Evolutionary conservation across 208 protist genomes (phyloP), one percentile per base, ranked within the genome.

Genomic region (Acanthamoeba healyi): DNA sequence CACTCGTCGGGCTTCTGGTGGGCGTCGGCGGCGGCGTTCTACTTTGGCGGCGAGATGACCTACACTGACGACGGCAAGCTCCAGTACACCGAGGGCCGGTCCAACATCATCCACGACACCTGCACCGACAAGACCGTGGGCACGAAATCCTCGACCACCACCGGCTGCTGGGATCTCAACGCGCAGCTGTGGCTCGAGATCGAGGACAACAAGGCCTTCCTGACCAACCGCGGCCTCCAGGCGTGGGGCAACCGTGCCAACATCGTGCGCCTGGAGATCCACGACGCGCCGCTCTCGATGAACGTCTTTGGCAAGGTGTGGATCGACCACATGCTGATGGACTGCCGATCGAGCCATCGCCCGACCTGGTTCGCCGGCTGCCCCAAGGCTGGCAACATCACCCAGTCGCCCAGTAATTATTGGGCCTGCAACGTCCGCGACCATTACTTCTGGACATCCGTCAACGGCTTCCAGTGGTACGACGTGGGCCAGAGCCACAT

Each of bases 1-100:
- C 90, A 94, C 63, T 67, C 46, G 10, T 49, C 61, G 44, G 94
- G 94, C 70, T 81, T 81, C 70, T 81, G 70, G 70, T 81, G 70
- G 70, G 70, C 38, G 9, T 81, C 70, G 70, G 70, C 70, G 4
- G 0, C 0, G 22, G 70, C 70, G 0, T 81, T 81, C 38, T 81
- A 81, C 38, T 81, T 81, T 17, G 70, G 70, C 34, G 70, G 70
- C 40, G 38, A 81, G 70, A 24, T 81, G 38, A 81, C 70, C 70
- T 81, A 81, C 70, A 81, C 70, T 12, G 70, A 81, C 70, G 2
- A 0, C 40, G 15, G 3, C n/a, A 81, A 81, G 70, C 70, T 81
- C 0, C 70, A 32, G 38, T 81, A 81, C 70, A 81, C 70, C 70
- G 70, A 81, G 70, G 70, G 70, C 70, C 1, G 70, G 38, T 81